Evolutionary conservation across 2,329 filamentous ascomycete genomes (phyloP).

Genomic region (Aspergillus spinulosporus): DNA sequence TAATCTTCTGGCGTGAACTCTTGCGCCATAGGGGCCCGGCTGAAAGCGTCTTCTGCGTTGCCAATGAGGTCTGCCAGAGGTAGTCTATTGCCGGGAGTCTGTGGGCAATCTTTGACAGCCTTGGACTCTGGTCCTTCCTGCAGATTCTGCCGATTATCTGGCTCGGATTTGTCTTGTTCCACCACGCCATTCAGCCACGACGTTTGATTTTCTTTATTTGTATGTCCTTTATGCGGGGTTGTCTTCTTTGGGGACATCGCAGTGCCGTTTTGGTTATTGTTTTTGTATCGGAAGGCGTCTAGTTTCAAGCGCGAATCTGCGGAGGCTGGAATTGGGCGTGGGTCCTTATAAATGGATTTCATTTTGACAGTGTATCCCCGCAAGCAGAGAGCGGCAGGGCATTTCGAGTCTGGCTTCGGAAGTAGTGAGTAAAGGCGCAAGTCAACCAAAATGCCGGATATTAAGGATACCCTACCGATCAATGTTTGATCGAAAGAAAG

Average conservation of each 20-base stretch:
- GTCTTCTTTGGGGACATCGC: conserved; percentile 14
- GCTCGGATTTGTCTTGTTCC: conserved; percentile 25
- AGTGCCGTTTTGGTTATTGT: conserved; percentile 33
- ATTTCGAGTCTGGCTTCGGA: conserved; percentile 24
- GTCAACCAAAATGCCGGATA: background rate
- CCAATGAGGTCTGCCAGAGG: conserved; percentile 63
- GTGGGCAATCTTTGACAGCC: conserved; percentile 47
- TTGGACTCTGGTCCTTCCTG: conserved; percentile 29
- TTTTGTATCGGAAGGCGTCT: conserved; percentile 54
- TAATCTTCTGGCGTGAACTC: conserved; percentile 61
- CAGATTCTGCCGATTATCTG: conserved; percentile 21
- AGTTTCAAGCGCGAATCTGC: conserved; percentile 56
- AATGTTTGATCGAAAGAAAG: background rate
- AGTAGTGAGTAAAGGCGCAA: conserved; percentile 12
- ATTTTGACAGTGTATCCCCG: conserved; percentile 20
- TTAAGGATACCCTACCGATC: background rate
- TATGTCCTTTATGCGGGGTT: conserved; percentile 29
- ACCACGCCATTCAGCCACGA: conserved; percentile 39
- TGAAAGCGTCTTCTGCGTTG: conserved; percentile 58
- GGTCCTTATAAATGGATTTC: conserved; percentile 28
- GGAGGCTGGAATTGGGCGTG: conserved; percentile 44
- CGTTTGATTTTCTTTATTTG: conserved; percentile 49
- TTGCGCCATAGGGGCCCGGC: conserved; percentile 45
- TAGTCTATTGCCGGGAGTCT: conserved; percentile 60
- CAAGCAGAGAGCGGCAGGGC: conserved; percentile 22